These are phyloP conservation scores for Aeschynomene evenia DNA, from an alignment of 306 rosid genomes.

Conservation along the genomic window DNA sequence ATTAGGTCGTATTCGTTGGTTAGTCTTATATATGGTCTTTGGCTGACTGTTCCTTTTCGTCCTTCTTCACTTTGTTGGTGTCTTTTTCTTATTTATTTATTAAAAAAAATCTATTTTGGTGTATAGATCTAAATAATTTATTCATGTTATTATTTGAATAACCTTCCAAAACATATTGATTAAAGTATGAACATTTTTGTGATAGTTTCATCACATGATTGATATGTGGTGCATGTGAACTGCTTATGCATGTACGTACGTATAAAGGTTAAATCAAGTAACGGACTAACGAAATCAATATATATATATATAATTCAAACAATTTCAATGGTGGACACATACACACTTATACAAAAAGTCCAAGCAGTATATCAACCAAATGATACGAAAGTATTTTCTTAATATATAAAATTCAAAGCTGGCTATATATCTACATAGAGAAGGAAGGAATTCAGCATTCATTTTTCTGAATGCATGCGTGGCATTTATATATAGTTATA, in stretches of 20 bases:
- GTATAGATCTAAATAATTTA: too few relatives aligned
- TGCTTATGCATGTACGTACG: not conserved
- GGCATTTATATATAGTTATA: not conserved
- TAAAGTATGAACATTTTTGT: not conserved
- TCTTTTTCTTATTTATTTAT: too few relatives aligned
- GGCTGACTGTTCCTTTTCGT: too few relatives aligned
- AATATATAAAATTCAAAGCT: not conserved
- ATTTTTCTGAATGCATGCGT: not conserved
- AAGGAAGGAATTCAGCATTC: not conserved
- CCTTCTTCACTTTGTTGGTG: too few relatives aligned
- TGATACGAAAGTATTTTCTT: not conserved
- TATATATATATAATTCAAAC: too few relatives aligned
- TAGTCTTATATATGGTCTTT: too few relatives aligned
- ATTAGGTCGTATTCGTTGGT: too few relatives aligned
- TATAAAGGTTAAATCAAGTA: not conserved
- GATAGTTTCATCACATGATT: not conserved
- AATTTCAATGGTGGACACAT: conserved; percentile 2
- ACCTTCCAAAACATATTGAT: not conserved
- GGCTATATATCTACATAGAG: too few relatives aligned
- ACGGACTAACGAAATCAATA: not conserved
- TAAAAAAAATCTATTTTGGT: too few relatives aligned
- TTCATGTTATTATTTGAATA: not conserved
- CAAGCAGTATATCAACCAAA: not conserved
- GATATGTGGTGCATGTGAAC: conserved; percentile 36
- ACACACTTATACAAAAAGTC: conserved; percentile 5